Evolutionary conservation across 1,284 basidiomycete species (phyloP), one percentile per base, ranked within the genome.

Genomic region (Mycosarcoma maydis): DNA sequence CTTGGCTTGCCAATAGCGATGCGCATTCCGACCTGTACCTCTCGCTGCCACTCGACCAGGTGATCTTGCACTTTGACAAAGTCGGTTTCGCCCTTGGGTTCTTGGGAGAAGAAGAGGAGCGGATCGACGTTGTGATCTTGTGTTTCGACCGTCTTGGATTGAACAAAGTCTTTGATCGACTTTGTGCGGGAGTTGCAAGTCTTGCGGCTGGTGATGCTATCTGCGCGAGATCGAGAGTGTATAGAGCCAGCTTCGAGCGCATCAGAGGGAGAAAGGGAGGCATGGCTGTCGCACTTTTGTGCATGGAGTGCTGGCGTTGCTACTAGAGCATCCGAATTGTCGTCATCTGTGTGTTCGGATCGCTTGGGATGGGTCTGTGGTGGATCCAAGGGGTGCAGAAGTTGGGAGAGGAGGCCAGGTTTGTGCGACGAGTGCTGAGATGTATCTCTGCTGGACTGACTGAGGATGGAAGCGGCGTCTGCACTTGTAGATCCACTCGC

Each of bases 1-100:
- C 53, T 59, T 6, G 72, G 59, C 52, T 75, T 78, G 33, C 72
- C 75, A 34, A 81, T 68, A 19, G 40, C 46, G 17, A 81, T 58
- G 24, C 75, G 67, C 19, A 81, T 51, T 3, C 74, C 75, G 5
- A 71, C 62, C 19, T 81, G 69, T 6, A 78, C 13, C 10, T 47
- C 52, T 6, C 68, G 64, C 13, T 77, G 72, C 72, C 76, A 80
- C 37, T 67, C 55, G 34, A 76, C 80, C 29, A 37, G 41, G 49
- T 75, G 65, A 11, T 71, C 61, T 5, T 54, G 16, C 5, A 79
- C 67, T 11, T 55, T 52, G 41, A 57, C 51, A 22, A 47, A 52
- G 4, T 62, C 54, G 37, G 70, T 70, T 33, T 70, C 53, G 16
- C 76, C 76, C 23, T 66, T 64, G 3, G 75, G 71, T 44, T 78